Conservation (phyloP, 2,329 filamentous ascomycete genomes). For the Calonectria pteridis region DNA sequence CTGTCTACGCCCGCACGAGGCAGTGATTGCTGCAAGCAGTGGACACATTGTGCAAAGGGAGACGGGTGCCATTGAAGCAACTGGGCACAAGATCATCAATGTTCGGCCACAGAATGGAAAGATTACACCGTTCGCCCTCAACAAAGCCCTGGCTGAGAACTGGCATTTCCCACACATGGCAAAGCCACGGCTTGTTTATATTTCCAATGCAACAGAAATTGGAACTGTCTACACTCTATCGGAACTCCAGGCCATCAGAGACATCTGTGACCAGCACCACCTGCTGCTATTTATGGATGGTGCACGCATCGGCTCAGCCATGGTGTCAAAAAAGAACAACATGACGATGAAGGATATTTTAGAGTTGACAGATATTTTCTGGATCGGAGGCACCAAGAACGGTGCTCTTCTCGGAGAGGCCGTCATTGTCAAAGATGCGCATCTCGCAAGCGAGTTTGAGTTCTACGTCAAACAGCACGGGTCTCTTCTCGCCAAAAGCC, state of each 20-base stretch:
- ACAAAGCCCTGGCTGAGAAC: conserved; percentile 59
- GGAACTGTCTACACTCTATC: conserved; percentile 61
- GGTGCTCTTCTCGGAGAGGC: conserved; percentile 64
- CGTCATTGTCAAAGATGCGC: conserved; percentile 58
- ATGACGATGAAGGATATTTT: conserved; percentile 59
- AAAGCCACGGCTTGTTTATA: conserved; percentile 63
- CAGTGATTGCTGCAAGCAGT: conserved; percentile 62
- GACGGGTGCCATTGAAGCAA: conserved; percentile 64
- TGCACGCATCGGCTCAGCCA: conserved; percentile 58
- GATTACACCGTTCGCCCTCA: conserved; percentile 57
- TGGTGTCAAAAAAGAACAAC: conserved; percentile 58
- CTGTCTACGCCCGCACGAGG: conserved; percentile 63
- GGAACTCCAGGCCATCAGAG: conserved; percentile 57
- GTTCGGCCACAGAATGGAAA: conserved; percentile 61
- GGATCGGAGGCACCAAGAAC: conserved; percentile 67
- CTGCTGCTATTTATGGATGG: conserved; percentile 63
- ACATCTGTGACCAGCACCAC: conserved; percentile 54
- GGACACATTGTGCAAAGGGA: conserved; percentile 64
- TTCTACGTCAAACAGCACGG: conserved; percentile 66
- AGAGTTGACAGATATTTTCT: conserved; percentile 64
- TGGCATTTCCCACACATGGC: conserved; percentile 66
- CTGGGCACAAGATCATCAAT: conserved; percentile 64
- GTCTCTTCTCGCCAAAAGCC: conserved; percentile 62
- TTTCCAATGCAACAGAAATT: conserved; percentile 64
- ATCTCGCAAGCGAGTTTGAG: conserved; percentile 59